Conservation (phyloP, 1,284 basidiomycete genomes). For the Omphalotus olearius region DNA sequence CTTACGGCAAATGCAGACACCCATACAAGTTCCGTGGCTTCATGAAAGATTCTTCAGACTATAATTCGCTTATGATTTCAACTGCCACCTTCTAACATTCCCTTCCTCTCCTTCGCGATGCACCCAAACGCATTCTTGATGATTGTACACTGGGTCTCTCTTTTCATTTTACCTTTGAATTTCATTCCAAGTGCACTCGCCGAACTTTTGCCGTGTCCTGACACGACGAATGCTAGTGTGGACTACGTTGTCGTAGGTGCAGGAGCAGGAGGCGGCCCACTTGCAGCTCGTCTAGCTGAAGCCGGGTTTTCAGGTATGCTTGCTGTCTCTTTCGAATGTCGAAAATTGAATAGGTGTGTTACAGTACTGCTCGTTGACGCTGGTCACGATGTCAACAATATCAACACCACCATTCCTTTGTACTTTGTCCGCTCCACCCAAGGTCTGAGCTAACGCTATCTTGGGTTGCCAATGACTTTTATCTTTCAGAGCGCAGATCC, state of each 20-base stretch:
- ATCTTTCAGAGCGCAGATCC: conserved; percentile 13
- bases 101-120: no score
- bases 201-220: conserved; percentile 6
- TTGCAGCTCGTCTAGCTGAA: conserved; percentile 23
- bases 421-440: conserved; percentile 18
- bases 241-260: conserved; percentile 23
- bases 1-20: no score
- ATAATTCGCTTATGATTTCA: no score
- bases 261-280: conserved; percentile 22
- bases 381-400: conserved; percentile 19
- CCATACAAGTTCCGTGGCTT: no score
- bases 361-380: conserved; percentile 21
- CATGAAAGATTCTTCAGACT: no score
- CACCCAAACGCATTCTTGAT: neutral
- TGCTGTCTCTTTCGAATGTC: neutral
- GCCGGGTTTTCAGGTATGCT: conserved; percentile 20
- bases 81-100: no score
- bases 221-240: conserved; percentile 9
- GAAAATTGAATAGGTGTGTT: neutral
- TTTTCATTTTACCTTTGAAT: neutral
- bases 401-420: conserved; percentile 21
- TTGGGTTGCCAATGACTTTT: neutral
- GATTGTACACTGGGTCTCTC: neutral
- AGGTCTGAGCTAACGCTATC: conserved; percentile 10
- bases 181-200: neutral